Conservation (phyloP, 2,329 filamentous ascomycete species). For the Basipetospora sp. region DNA sequence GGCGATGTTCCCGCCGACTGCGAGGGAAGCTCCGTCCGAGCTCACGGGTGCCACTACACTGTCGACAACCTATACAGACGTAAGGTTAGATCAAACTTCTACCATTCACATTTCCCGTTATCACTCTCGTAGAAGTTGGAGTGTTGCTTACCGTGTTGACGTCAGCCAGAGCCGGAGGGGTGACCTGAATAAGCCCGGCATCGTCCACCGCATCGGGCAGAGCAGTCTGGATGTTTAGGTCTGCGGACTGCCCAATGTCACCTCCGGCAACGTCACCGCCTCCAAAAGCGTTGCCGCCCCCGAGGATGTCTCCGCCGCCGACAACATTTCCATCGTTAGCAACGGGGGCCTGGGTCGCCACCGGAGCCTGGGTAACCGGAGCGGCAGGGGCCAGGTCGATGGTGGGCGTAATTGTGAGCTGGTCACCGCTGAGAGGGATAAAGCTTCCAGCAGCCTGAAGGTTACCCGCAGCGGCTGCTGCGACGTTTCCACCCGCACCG, state of each 20-base stretch:
- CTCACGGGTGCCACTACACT: neutral
- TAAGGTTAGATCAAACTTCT: neutral
- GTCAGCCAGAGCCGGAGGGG: neutral
- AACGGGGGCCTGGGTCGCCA: too few species aligned
- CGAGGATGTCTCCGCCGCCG: too few species aligned
- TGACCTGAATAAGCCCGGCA: neutral
- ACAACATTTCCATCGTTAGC: too few species aligned
- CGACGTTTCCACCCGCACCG: neutral
- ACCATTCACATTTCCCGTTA: too few species aligned
- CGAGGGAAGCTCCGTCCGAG: neutral
- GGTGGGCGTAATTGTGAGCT: slow-evolving; percentile 1
- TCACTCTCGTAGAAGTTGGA: neutral
- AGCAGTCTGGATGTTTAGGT: slow-evolving; percentile 1
- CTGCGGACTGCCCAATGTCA: neutral
- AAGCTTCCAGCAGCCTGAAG: slow-evolving; percentile 1
- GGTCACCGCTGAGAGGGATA: neutral
- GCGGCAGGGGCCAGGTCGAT: too few species aligned
- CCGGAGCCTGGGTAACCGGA: too few species aligned
- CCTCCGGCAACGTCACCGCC: neutral
- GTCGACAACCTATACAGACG: neutral
- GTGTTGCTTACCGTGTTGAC: too few species aligned
- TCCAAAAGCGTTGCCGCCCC: neutral
- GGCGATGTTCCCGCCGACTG: slow-evolving; percentile 1
- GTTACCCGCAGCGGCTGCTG: neutral
- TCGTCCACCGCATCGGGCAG: neutral